Evolutionary conservation across 176 grass and related monocot genomes (phyloP).

Genomic region (Aegilops longissima): DNA sequence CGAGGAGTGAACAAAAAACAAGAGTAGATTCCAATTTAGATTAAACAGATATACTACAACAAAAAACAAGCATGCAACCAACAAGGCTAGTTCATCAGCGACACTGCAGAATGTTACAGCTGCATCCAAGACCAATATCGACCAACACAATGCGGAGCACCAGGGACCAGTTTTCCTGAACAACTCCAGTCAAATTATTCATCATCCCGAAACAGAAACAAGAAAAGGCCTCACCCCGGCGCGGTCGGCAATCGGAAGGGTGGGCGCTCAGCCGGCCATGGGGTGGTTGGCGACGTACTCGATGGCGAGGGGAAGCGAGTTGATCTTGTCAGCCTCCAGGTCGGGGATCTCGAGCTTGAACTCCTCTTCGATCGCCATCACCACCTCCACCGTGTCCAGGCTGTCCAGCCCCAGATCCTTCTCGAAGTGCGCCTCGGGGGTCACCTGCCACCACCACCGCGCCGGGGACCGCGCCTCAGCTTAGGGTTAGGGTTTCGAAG

Average conservation of each 20-base stretch:
- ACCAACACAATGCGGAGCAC: background rate
- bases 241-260: background rate
- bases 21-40: too few relatives aligned
- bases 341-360: constrained; percentile 91
- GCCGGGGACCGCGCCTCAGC: background rate
- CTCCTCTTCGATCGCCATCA: constrained; percentile 86
- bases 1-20: too few relatives aligned
- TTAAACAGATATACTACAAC: too few relatives aligned
- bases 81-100: too few relatives aligned
- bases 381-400: constrained; percentile 77
- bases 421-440: constrained; percentile 61
- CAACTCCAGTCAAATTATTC: constrained; percentile 43
- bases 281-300: constrained; percentile 75
- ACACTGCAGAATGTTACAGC: constrained; percentile 15
- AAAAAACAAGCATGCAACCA: too few relatives aligned
- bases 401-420: constrained; percentile 80
- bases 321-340: constrained; percentile 64
- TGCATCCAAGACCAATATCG: constrained; percentile 21
- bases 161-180: constrained; percentile 37
- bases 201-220: constrained; percentile 20
- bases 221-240: constrained; percentile 20
- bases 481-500: constrained; percentile 32
- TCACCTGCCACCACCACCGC: constrained; percentile 34
- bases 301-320: constrained; percentile 67
- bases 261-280: constrained; percentile 44